Evolutionary conservation across 2,329 filamentous ascomycete genomes (phyloP).

Genomic region (Curvularia verruculosa): DNA sequence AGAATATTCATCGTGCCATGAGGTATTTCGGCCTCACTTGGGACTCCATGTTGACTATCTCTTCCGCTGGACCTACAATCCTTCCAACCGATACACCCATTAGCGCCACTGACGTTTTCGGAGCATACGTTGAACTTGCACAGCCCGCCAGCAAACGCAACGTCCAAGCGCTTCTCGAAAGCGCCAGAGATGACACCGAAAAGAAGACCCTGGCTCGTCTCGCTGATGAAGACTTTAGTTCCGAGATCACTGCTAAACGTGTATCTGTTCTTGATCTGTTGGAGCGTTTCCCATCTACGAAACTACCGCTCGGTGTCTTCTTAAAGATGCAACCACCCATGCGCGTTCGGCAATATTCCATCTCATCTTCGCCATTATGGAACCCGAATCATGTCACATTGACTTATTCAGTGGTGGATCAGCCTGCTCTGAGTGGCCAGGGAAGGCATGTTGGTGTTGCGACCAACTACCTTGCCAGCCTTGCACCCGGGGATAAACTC

Average conservation of each 20-base stretch:
- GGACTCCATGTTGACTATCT: conserved; percentile 70
- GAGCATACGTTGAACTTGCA: conserved; percentile 73
- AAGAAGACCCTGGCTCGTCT: conserved; percentile 59
- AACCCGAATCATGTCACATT: conserved; percentile 65
- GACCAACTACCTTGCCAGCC: conserved; percentile 50
- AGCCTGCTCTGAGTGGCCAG: conserved; percentile 55
- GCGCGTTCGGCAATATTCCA: conserved; percentile 79
- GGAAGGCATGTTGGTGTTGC: conserved; percentile 54
- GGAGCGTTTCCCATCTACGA: conserved; percentile 63
- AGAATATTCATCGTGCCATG: conserved; percentile 68
- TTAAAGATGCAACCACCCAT: conserved; percentile 76
- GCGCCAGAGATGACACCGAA: conserved; percentile 55
- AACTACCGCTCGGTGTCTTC: conserved; percentile 69
- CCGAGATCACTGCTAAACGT: conserved; percentile 58
- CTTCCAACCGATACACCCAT: conserved; percentile 68
- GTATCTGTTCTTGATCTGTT: conserved; percentile 72
- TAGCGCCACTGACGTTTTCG: conserved; percentile 67
- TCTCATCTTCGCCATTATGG: conserved; percentile 73
- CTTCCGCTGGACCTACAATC: conserved; percentile 66
- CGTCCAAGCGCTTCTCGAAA: conserved; percentile 57
- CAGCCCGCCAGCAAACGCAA: conserved; percentile 74
- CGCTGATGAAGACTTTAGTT: conserved; percentile 48
- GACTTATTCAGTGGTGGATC: conserved; percentile 70
- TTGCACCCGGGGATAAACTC: conserved; percentile 50
- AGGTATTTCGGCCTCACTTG: conserved; percentile 69